Conservation (phyloP, 2,329 filamentous ascomycete genomes). For the Phaeomoniella chlamydospora region DNA sequence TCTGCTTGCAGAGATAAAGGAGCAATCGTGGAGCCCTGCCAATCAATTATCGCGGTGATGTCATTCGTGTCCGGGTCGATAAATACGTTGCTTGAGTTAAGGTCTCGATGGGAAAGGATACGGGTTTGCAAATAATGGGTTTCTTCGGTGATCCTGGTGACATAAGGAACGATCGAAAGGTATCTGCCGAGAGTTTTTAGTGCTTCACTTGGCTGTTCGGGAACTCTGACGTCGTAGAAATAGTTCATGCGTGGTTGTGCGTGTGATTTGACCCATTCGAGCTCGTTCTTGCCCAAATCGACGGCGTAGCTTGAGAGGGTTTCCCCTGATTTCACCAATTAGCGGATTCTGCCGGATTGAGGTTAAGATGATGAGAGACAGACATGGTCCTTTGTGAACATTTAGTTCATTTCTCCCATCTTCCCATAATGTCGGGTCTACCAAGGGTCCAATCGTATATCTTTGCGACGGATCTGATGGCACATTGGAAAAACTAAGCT, state of each 20-base stretch:
- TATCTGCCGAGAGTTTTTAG: neutral
- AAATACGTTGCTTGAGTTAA: neutral
- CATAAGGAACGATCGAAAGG: neutral
- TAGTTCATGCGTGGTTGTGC: neutral
- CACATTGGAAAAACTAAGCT: neutral
- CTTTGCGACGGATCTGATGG: neutral
- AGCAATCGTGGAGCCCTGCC: neutral
- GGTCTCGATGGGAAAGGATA: neutral
- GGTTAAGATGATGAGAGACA: neutral
- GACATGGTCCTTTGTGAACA: neutral
- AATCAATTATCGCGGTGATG: neutral
- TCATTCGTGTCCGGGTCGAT: neutral
- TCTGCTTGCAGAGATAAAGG: neutral
- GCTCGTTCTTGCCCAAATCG: neutral
- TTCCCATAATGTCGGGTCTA: neutral
- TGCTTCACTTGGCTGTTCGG: neutral
- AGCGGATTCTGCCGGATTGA: neutral
- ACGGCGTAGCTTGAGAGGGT: neutral
- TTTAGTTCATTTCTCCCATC: neutral
- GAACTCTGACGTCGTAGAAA: neutral
- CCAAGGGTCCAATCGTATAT: neutral
- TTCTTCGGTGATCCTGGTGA: neutral
- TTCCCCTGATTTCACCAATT: neutral
- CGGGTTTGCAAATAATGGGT: neutral
- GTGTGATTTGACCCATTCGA: neutral